Evolutionary conservation across 73 alveolate species (phyloP).

Genomic region (Breviolum minutum): DNA sequence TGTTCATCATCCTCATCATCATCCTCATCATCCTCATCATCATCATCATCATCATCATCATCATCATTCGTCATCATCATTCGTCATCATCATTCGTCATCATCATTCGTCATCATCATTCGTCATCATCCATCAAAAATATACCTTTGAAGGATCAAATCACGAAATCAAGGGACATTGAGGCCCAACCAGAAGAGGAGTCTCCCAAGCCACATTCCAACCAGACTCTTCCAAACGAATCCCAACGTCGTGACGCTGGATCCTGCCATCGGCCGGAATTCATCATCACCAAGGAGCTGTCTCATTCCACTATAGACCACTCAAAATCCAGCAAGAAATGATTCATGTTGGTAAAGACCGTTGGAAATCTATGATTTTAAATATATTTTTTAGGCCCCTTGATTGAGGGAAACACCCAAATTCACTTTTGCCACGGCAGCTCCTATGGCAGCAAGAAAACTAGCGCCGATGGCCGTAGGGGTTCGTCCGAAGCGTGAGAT

Average conservation of each 20-base stretch:
- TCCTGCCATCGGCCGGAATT: not conserved
- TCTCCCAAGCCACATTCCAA: constrained; percentile 62
- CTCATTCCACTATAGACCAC: not conserved
- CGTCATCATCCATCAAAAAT: not conserved
- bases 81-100: no score
- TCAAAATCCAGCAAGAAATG: not conserved
- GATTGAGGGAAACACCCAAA: no score
- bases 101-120: no score
- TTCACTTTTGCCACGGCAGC: not conserved
- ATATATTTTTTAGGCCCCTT: not conserved
- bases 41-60: no score
- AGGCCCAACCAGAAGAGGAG: constrained; percentile 86
- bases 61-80: no score
- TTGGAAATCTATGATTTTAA: no score
- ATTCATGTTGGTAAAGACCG: no score
- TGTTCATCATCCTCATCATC: no score
- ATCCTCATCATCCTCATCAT: no score
- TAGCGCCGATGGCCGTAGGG: constrained; percentile 61
- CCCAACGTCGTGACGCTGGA: constrained; percentile 89
- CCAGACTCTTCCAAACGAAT: constrained; percentile 64
- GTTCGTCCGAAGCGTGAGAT: constrained; percentile 86
- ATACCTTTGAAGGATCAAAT: not conserved
- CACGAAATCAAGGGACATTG: constrained; percentile 45
- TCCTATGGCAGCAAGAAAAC: constrained; percentile 81
- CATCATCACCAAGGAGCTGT: not conserved